Evolutionary conservation across 257 asterid genomes (phyloP).

Genomic region (Solanum arcanum): DNA sequence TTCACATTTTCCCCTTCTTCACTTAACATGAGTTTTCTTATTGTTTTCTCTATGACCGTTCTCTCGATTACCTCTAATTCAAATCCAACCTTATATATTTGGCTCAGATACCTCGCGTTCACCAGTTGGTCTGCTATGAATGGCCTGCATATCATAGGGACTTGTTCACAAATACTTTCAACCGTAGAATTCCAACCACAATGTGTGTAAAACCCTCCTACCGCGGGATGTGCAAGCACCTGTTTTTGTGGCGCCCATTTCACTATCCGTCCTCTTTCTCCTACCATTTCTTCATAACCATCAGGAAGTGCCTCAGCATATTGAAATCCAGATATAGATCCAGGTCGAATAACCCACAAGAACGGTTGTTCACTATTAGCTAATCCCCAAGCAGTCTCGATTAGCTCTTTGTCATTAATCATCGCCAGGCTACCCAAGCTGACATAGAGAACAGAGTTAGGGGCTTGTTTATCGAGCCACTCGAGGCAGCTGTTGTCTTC

Average conservation of each 20-base stretch:
- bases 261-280: background rate
- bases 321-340: fast-evolving
- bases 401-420: conserved; percentile 6
- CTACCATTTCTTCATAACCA: background rate
- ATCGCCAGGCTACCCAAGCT: conserved; percentile 25
- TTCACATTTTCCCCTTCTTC: conserved; percentile 3
- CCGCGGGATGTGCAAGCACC: no score
- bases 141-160: background rate
- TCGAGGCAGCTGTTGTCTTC: conserved; percentile 9
- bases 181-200: no score
- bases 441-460: background rate
- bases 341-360: conserved; percentile 37
- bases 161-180: background rate
- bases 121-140: conserved; percentile 17
- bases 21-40: background rate
- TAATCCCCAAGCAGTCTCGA: conserved; percentile 28
- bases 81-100: no score
- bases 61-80: no score
- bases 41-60: no score
- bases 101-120: conserved; percentile 12
- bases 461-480: background rate
- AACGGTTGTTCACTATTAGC: conserved; percentile 21
- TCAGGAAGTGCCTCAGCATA: background rate
- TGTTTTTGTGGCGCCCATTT: no score
- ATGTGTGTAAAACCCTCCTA: no score